Base-by-base conservation (phyloP, 441 rosid genomes). In the Gossypium gossypioides region DNA sequence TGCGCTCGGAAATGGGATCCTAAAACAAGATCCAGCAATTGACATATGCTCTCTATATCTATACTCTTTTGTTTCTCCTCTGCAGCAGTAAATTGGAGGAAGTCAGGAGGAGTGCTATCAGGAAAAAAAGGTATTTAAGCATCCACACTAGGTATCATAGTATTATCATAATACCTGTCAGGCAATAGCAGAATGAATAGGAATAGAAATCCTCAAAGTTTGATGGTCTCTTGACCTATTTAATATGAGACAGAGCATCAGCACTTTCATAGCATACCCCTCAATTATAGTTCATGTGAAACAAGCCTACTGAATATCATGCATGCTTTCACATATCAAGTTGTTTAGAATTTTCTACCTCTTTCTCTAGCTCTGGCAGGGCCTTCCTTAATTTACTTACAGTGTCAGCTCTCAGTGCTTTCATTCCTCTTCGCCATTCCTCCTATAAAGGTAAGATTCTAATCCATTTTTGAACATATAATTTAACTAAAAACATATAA, bases 31-130 rank as follows among this genome's bases (percentile, higher is more conserved):
- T 85, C 88, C 76, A 92, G 83, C 77, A 94, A 84, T 76, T 90
- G 87, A 52, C 96, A 88, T 75, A 84, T 89, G 74, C 88, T 94
- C 79, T 92, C 97, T 46, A 90, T 84, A 84, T 94, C 97, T 57
- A 94, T 86, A 78, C 89, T 83, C 87, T 88, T 94, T 78, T 94
- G 97, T 78, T 85, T 92, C 82, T 92, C 97, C 89, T 92, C 97
- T 92, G 84, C 76, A 76, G 78, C 27, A 72, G 51, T 27, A 64
- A 27, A 75, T 72, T 46, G 16, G 37, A 68, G 46, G 72, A 44
- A 44, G 37, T 54, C 44, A 55, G 73, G 6, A 69, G 52, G 0
- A 71, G 64, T 4, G 50, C 34, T 69, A 72, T 60, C 70, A 61
- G 57, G 4, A 58, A 68, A n/a, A n/a, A 60, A 54, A 68, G 67